Evolutionary conservation across 1,284 basidiomycete species (phyloP), one percentile per base, ranked within the genome.

Genomic region (Dichomitus squalens): DNA sequence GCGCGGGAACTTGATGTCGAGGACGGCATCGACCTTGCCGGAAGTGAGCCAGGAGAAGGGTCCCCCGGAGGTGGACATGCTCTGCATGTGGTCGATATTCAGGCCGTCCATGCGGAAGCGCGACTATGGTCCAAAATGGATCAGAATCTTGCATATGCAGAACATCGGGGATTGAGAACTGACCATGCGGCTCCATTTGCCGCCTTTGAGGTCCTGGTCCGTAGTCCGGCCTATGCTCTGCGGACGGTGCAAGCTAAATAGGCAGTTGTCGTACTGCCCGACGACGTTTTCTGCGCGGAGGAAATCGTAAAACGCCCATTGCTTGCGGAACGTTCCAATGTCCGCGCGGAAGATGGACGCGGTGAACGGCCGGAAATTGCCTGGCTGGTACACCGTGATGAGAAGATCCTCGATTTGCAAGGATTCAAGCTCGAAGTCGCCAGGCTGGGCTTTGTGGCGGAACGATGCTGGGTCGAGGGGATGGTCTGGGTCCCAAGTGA

Each of bases 11-110:
- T 96, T 95, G 75, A 99, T 95, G 75, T 99, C 96, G 18, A 98
- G 84, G 3, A 99, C 97, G 3, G 95, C 92, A 68, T 99, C 96
- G 31, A 98, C 86, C 74, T 96, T 96, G 47, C 97, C 97, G 0
- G 95, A 93, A 1, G 90, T 92, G 63, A 99, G 95, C 96, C 97
- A 99, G 4, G 93, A 94, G 59, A 98, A 88, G 4, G 96, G 95
- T 0, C 96, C 95, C 61, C 88, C 90, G 59, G 87, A 84, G 4
- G 88, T 89, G 2, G 89, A 87, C 50, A 91, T 88, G 50, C 89
- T 87, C 75, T 98, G 94, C 41, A 98, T 80, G 70, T 99, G 96
- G 74, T 99, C 97, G 66, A 99, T 90, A 60, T 94, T 96, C 49
- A 99, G 88, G 20, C 97, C 96, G 71, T 99, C 96, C 56, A 99